phyloP scores from a whole-genome alignment of 495 filamentous ascomycete genomes.

The Patellaria atrata region DNA sequence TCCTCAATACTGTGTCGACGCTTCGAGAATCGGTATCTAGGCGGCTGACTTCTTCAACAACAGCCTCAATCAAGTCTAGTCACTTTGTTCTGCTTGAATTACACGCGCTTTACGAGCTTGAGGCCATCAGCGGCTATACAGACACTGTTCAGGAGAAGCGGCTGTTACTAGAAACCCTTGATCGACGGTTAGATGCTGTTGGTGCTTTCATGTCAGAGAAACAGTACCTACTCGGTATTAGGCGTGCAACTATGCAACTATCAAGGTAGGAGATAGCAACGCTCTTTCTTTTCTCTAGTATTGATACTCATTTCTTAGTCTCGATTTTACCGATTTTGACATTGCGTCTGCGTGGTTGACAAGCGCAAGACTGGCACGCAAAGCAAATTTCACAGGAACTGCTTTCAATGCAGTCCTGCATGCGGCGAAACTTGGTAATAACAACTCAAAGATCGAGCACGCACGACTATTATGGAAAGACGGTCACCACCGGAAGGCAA shows the following conservation, averaged over 20 bases:
- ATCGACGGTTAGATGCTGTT: constrained; percentile 64
- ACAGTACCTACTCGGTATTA: constrained; percentile 81
- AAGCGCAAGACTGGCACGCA: constrained; percentile 73
- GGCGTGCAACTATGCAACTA: constrained; percentile 72
- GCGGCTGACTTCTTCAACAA: constrained; percentile 56
- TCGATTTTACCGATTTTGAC: constrained; percentile 43
- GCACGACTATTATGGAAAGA: constrained; percentile 88
- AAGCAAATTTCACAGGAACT: constrained; percentile 63
- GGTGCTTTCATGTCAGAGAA: constrained; percentile 82
- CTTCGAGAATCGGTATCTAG: constrained; percentile 57
- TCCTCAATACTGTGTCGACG: constrained; percentile 43
- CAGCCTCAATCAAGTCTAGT: constrained; percentile 62
- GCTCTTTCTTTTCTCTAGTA: constrained; percentile 4
- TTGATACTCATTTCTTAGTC: constrained; percentile 20
- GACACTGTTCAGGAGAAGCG: constrained; percentile 28
- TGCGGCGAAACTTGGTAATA: constrained; percentile 68
- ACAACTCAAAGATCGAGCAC: constrained; percentile 82
- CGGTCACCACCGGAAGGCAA: constrained; percentile 86
- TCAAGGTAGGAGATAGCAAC: constrained; percentile 37
- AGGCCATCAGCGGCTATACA: constrained; percentile 50
- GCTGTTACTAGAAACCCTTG: constrained; percentile 43
- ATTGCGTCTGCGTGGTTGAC: constrained; percentile 76
- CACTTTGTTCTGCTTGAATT: constrained; percentile 71
- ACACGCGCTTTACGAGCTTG: constrained; percentile 77
- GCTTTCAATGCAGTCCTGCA: constrained; percentile 89